Conservation (phyloP, 345 rosid genomes). For the Arabis hirsuta region DNA sequence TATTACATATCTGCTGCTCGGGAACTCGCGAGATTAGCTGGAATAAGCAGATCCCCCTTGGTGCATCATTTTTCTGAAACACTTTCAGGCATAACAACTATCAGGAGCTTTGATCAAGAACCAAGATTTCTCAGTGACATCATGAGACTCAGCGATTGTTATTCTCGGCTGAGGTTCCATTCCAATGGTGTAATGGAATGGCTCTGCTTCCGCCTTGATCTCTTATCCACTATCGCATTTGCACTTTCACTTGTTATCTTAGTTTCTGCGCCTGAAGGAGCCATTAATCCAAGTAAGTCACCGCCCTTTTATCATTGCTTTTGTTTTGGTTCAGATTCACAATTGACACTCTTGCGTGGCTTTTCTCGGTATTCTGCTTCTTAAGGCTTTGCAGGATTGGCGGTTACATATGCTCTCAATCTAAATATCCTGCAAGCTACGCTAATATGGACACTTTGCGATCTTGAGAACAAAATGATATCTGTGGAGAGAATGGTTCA, state of each 20-base stretch:
- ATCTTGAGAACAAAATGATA: slow-evolving; percentile 76
- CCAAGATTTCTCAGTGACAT: slow-evolving; percentile 58
- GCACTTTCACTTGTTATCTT: slow-evolving; percentile 71
- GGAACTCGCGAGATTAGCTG: slow-evolving; percentile 88
- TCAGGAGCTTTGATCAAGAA: slow-evolving; percentile 78
- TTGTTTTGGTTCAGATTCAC: slow-evolving; percentile 34
- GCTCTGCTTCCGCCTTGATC: slow-evolving; percentile 81
- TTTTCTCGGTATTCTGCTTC: slow-evolving; percentile 19
- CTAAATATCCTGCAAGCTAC: slow-evolving; percentile 68
- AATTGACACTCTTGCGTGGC: slow-evolving; percentile 9
- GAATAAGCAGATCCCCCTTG: slow-evolving; percentile 75
- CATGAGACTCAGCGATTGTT: slow-evolving; percentile 43
- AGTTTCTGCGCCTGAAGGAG: slow-evolving; percentile 69
- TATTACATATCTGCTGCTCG: slow-evolving; percentile 85
- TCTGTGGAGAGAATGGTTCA: slow-evolving; percentile 89
- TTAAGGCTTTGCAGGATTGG: slow-evolving; percentile 79
- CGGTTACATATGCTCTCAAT: slow-evolving; percentile 81
- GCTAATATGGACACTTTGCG: slow-evolving; percentile 73
- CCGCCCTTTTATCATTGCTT: slow-evolving; percentile 1
- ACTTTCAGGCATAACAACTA: slow-evolving; percentile 67
- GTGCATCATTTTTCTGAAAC: slow-evolving; percentile 90
- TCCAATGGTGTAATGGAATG: slow-evolving; percentile 82
- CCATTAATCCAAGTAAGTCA: slow-evolving; percentile 67
- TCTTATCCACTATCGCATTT: slow-evolving; percentile 75
- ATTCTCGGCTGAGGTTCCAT: slow-evolving; percentile 67